Conservation (phyloP, 2,329 filamentous ascomycete species). For the Celoporthe dispersa region DNA sequence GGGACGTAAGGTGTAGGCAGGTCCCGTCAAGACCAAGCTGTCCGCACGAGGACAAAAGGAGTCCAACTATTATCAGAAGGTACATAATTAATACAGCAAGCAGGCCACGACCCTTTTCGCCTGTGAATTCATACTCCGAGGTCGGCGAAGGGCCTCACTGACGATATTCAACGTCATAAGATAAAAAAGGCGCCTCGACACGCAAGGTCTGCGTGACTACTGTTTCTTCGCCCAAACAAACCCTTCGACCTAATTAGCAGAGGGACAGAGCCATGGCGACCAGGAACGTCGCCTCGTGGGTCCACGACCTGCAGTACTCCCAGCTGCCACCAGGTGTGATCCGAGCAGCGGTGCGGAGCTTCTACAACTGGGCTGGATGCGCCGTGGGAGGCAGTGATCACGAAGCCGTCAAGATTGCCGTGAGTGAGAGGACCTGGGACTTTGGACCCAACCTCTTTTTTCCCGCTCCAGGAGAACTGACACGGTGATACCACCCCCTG, state of each 20-base stretch:
- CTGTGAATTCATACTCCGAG: not conserved
- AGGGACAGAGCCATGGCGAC: constrained; percentile 46
- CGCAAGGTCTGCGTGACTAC: too few species aligned
- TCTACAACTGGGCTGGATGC: constrained; percentile 61
- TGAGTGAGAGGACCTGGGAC: constrained; percentile 31
- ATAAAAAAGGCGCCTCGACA: not conserved
- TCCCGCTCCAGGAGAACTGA: not conserved
- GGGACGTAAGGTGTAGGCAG: not conserved
- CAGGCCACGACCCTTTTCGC: not conserved
- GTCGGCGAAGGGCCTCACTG: not conserved
- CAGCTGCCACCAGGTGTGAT: constrained; percentile 47
- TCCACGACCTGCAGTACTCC: constrained; percentile 45
- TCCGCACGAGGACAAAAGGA: too few species aligned
- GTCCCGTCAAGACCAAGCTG: too few species aligned
- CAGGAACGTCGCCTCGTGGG: constrained; percentile 51
- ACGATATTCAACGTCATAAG: not conserved
- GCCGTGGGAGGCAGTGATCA: constrained; percentile 55
- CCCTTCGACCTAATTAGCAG: not conserved
- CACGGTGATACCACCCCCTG: too few species aligned
- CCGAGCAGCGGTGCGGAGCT: constrained; percentile 49
- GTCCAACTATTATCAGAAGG: not conserved
- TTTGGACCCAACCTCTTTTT: not conserved
- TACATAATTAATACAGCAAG: not conserved
- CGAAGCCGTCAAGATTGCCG: constrained; percentile 44
- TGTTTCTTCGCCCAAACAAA: not conserved